Evolutionary conservation across 768 basidiomycete genomes (phyloP), one percentile per base, ranked within the genome.

Genomic region (Goffeauzyma gilvescens): DNA sequence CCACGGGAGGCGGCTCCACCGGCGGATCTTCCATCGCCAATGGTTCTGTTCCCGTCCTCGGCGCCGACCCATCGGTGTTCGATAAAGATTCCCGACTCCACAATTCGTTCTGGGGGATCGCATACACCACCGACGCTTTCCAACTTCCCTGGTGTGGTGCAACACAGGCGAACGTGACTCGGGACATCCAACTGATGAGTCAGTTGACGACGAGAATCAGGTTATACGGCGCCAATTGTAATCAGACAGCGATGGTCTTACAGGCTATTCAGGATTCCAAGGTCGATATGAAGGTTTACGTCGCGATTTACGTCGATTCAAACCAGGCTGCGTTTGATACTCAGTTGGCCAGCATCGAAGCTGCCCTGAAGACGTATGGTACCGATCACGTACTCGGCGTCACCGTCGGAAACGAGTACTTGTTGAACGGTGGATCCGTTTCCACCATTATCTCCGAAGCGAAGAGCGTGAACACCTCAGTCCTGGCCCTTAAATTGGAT

Each of bases 181-280:
- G 54, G 6, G 61, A 63, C 39, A 59, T 63, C 24, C 59, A 58
- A 77, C 69, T 84, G 28, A 64, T 90, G 52, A 86, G 85, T 26
- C 86, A 90, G 66, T 63, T 90, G 27, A 90, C 86, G 1, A 75
- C 72, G 52, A 43, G 58, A 6, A 24, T 63, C 15, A 35, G 61
- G 35, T 68, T 87, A 27, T 90, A 89, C 59, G 85, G 85, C 30
- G 75, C 82, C 25, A 53, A 65, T 45, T 66, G 65, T 44, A 65
- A 68, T 48, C 60, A 63, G 38, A 62, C 65, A 3, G 59, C 63
- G 8, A 38, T 68, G 33, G 60, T 67, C 68, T 72, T 96, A 23
- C 81, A 87, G 51, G 90, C 89, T 14, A 86, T 98, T 53, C 71
- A 78, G 54, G 76, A 75, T 46, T 93, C 89, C 26, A 82, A 89